These are phyloP conservation scores for Capsella rubella DNA, from an alignment of 441 rosid genomes.

Conservation along the genomic window DNA sequence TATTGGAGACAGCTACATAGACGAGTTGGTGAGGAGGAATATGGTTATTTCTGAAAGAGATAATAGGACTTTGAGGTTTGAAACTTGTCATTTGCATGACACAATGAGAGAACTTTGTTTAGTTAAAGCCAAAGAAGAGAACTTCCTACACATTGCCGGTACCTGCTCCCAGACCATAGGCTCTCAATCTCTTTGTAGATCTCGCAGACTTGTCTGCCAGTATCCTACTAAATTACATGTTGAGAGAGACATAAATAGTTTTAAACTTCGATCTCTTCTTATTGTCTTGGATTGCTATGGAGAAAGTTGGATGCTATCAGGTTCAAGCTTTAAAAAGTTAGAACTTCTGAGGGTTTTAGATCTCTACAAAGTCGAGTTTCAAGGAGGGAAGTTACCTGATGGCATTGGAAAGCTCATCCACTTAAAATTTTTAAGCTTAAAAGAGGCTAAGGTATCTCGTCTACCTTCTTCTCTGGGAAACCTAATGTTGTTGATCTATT, in stretches of 20 bases:
- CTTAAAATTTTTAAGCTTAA: neutral
- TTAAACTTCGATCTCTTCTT: neutral
- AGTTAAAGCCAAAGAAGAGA: neutral
- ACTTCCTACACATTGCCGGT: neutral
- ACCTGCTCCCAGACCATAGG: neutral
- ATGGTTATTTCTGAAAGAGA: neutral
- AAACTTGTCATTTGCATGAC: slow-evolving; percentile 3
- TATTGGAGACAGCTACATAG: neutral
- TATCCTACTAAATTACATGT: neutral
- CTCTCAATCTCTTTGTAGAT: neutral
- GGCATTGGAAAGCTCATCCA: neutral
- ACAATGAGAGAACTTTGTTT: slow-evolving; percentile 1
- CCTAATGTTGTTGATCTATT: neutral
- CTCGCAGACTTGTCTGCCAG: slow-evolving; percentile 5
- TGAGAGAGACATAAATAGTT: neutral
- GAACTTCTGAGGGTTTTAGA: neutral
- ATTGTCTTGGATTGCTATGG: neutral
- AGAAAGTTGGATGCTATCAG: neutral
- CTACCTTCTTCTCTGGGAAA: neutral
- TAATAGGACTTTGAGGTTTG: neutral
- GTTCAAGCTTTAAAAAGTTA: neutral
- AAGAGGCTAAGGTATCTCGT: neutral
- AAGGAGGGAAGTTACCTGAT: neutral
- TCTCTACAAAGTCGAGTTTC: neutral
- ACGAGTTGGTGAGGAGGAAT: neutral